Evolutionary conservation across 148 eudicot species (phyloP), one percentile per base, ranked within the genome.

Genomic region (Bassia scoparia): DNA sequence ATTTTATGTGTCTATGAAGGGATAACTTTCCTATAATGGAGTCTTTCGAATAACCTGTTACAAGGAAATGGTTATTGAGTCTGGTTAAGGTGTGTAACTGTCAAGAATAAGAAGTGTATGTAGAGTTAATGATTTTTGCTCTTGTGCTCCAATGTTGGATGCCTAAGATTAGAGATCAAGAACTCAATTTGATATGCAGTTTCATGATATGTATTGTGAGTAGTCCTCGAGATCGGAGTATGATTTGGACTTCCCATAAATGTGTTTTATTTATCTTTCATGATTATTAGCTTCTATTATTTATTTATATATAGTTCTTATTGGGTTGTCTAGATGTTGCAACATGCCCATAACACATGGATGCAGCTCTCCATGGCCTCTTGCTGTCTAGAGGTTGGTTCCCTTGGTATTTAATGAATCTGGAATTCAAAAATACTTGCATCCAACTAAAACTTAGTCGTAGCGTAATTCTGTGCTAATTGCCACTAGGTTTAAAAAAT

Each of bases 301-400:
- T 56, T 73, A 78, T 78, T 68, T 33, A 73, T 78, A 78, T 33
- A 73, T 78, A 78, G 53, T 44, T 61, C 73, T 68, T 73, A 35
- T 73, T 78, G 81, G 77, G 81, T 68, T 78, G 81, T 73, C 52
- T 73, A 73, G 77, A 78, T 38, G 44, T 68, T 78, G 73, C 81
- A 73, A 78, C 58, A 62, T 62, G 73, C 69, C 31, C 61, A 59
- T 60, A 68, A 61, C 68, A 59, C 77, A 68, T 67, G 81, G 77
- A 68, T 78, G 68, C 77, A 60, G 81, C 81, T 78, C 64, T 33
- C 61, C 67, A 62, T 61, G 69, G 69, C 74, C 69, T 61, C 77
- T 61, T 68, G 73, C 73, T 33, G 30, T 48, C 55, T 60, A 70
- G 77, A 78, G 81, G 77, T 78, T 60, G 35, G 81, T 72, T 72